These are phyloP conservation scores for Ophiostoma novo-ulmi DNA, from an alignment of 2,329 filamentous ascomycete genomes.

Conservation along the genomic window DNA sequence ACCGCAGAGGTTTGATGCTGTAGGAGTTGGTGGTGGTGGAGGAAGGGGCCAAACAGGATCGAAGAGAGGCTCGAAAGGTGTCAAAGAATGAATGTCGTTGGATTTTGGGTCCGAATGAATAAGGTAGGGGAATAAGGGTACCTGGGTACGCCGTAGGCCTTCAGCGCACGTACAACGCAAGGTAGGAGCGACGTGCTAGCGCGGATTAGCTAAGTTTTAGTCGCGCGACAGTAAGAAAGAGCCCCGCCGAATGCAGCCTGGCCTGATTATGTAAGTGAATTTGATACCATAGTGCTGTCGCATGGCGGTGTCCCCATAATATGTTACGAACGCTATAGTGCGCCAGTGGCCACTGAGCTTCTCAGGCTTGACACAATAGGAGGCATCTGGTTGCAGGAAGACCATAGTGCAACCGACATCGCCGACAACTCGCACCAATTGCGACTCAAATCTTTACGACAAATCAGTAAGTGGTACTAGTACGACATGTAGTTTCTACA, in stretches of 20 bases:
- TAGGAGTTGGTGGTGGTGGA: neutral
- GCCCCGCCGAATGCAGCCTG: conserved; percentile 4
- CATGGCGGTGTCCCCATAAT: neutral
- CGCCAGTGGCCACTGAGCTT: neutral
- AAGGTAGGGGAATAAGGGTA: neutral
- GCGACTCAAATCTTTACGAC: neutral
- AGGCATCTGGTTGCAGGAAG: neutral
- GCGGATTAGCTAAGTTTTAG: neutral
- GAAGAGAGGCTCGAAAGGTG: neutral
- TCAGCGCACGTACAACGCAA: neutral
- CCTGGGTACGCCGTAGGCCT: neutral
- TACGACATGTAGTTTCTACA: neutral
- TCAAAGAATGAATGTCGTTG: conserved; percentile 7
- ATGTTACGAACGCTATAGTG: neutral
- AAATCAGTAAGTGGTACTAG: neutral
- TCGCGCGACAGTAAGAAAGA: neutral
- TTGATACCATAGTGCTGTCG: neutral
- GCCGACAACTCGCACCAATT: neutral
- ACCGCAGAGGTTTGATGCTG: neutral
- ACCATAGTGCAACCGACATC: neutral
- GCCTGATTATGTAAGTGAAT: neutral
- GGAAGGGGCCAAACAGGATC: neutral
- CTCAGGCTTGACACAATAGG: neutral
- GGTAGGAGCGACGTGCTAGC: conserved; percentile 2
- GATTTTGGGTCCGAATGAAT: conserved; percentile 1